Percentiles rank a stretch among this genome's conserved stretches.
These are phyloP conservation scores for Boletus subcaerulescens DNA, from an alignment of 768 basidiomycete genomes.

Conservation along the genomic window DNA sequence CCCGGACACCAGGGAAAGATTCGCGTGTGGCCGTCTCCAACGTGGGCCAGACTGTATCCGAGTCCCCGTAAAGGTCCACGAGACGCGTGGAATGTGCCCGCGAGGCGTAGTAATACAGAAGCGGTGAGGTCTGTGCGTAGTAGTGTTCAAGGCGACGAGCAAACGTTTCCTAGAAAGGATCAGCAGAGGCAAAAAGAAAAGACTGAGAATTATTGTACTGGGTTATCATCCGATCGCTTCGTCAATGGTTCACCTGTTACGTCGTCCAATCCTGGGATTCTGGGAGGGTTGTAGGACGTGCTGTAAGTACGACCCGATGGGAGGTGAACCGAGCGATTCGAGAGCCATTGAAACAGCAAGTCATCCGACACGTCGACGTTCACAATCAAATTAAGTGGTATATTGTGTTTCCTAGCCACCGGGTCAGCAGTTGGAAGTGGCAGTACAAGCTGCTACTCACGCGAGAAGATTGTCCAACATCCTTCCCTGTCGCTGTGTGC, in stretches of 20 bases:
- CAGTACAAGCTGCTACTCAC: slow-evolving; percentile 36
- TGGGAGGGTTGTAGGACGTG: slow-evolving; percentile 79
- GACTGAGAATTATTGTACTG: slow-evolving; percentile 45
- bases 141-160: slow-evolving; percentile 71
- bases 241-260: slow-evolving; percentile 78
- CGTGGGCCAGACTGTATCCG: slow-evolving; percentile 80
- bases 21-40: slow-evolving; percentile 59
- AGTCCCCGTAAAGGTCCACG: slow-evolving; percentile 59
- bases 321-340: slow-evolving; percentile 82
- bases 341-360: slow-evolving; percentile 76
- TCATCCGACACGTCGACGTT: slow-evolving; percentile 84
- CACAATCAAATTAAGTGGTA: slow-evolving; percentile 72
- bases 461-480: slow-evolving; percentile 70
- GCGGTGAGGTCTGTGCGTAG: slow-evolving; percentile 74
- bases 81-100: slow-evolving; percentile 44
- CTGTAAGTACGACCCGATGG: slow-evolving; percentile 88
- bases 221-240: slow-evolving; percentile 84
- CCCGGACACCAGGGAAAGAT: slow-evolving; percentile 53
- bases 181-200: background rate
- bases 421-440: background rate
- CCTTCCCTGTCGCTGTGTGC: slow-evolving; percentile 77
- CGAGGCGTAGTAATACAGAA: slow-evolving; percentile 66
- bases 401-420: slow-evolving; percentile 50
- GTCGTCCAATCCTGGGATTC: slow-evolving; percentile 75
- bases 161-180: slow-evolving; percentile 61